Percentiles rank a stretch among this genome's conserved stretches.
Evolutionary conservation across 169 alveolate genomes (phyloP).

Genomic region (Plasmodium yoelii): DNA sequence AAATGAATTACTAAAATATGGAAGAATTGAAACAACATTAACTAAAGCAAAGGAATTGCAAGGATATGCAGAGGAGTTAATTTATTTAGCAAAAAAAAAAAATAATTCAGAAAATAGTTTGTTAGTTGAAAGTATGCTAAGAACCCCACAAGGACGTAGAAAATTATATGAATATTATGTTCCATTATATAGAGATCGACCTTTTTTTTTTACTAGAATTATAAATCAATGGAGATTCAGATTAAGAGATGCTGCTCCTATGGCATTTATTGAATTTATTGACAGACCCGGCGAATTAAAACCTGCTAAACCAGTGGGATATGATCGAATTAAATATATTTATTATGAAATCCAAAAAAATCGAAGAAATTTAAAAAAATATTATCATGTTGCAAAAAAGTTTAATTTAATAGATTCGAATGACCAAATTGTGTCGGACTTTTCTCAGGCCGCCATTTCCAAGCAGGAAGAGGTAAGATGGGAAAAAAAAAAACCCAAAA

Average conservation of each 20-base stretch:
- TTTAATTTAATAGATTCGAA: conserved; percentile 80
- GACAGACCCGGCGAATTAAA: conserved; percentile 89
- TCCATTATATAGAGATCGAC: conserved; percentile 87
- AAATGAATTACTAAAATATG: conserved; percentile 85
- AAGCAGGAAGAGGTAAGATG: conserved; percentile 16
- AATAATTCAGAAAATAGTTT: conserved; percentile 82
- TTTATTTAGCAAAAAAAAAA: conserved; percentile 85
- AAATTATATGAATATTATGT: conserved; percentile 86
- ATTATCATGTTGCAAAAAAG: conserved; percentile 82
- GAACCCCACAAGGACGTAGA: conserved; percentile 90
- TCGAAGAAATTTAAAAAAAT: conserved; percentile 83
- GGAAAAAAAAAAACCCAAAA: not conserved
- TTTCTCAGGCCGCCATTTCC: not conserved
- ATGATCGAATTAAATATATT: conserved; percentile 75
- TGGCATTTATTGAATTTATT: conserved; percentile 90
- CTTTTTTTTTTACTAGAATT: conserved; percentile 88
- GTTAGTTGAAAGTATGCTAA: conserved; percentile 87
- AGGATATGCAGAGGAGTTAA: conserved; percentile 91
- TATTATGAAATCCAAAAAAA: conserved; percentile 80
- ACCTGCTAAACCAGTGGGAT: conserved; percentile 92
- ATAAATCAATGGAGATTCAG: conserved; percentile 88
- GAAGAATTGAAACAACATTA: conserved; percentile 88
- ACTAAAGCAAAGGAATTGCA: conserved; percentile 91
- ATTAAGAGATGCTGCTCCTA: conserved; percentile 88
- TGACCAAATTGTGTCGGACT: conserved; percentile 77